These are phyloP conservation scores for Eustoma russellianum DNA, from an alignment of 257 asterid genomes.

Conservation along the genomic window DNA sequence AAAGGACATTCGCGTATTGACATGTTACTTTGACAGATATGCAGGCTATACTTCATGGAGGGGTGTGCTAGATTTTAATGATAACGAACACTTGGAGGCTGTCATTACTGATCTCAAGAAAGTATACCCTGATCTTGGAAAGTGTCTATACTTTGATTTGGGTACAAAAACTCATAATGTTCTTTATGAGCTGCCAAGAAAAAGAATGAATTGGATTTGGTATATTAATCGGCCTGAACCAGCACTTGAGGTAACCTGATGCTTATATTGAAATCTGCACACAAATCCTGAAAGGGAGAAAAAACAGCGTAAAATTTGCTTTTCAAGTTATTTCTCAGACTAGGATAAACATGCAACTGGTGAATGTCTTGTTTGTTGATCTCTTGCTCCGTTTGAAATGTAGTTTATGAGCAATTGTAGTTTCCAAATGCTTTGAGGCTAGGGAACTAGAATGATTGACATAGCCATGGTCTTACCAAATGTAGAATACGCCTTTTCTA, in stretches of 20 bases:
- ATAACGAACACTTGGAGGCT: slow-evolving; percentile 43
- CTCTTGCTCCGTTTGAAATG: too few relatives aligned
- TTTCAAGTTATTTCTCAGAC: too few relatives aligned
- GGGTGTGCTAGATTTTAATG: slow-evolving; percentile 66
- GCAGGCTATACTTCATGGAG: slow-evolving; percentile 98
- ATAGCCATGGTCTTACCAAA: too few relatives aligned
- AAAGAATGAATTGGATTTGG: slow-evolving; percentile 91
- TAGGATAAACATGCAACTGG: not conserved
- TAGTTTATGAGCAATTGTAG: too few relatives aligned
- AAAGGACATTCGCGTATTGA: not conserved
- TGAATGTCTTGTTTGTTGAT: too few relatives aligned
- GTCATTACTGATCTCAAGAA: slow-evolving; percentile 37
- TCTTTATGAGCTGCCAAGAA: slow-evolving; percentile 56
- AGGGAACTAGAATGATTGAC: too few relatives aligned
- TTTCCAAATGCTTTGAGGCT: too few relatives aligned
- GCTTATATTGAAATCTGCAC: too few relatives aligned
- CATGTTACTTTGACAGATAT: slow-evolving; percentile 34
- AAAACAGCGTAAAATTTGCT: too few relatives aligned
- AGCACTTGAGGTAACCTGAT: slow-evolving; percentile 46
- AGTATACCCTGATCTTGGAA: slow-evolving; percentile 71
- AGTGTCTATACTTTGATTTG: slow-evolving; percentile 65
- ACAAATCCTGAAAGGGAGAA: too few relatives aligned
- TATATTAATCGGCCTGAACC: slow-evolving; percentile 78
- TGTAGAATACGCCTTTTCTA: too few relatives aligned
- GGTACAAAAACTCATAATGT: slow-evolving; percentile 47